Evolutionary conservation across 2,329 filamentous ascomycete genomes (phyloP).

Genomic region (Fusarium heterosporum): DNA sequence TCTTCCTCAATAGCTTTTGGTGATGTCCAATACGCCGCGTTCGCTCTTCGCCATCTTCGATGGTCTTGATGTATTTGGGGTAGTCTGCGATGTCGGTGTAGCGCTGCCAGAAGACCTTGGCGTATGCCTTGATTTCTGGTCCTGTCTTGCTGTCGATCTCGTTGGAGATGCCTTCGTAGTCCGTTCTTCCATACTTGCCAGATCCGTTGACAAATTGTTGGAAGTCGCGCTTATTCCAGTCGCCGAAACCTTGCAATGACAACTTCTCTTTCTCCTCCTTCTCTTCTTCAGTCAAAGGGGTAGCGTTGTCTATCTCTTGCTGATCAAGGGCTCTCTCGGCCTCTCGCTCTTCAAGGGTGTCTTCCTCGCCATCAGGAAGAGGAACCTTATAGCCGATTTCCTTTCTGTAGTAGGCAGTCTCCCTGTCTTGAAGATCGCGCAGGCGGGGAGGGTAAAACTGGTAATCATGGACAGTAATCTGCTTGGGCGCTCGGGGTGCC

Average conservation of each 20-base stretch:
- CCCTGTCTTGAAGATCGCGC: conserved; percentile 91
- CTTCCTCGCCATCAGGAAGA: conserved; percentile 87
- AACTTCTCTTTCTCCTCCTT: conserved; percentile 86
- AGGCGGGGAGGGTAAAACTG: conserved; percentile 93
- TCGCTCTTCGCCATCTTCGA: conserved; percentile 93
- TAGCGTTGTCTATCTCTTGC: conserved; percentile 91
- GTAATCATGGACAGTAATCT: conserved; percentile 92
- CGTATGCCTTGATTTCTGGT: conserved; percentile 88
- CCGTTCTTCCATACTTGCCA: conserved; percentile 88
- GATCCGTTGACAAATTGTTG: conserved; percentile 98
- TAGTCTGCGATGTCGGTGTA: conserved; percentile 92
- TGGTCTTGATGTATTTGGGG: conserved; percentile 86
- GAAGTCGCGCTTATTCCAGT: conserved; percentile 98
- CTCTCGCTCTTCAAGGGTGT: conserved; percentile 86
- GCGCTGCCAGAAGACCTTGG: conserved; percentile 95
- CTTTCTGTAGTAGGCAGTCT: conserved; percentile 95
- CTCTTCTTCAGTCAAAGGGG: conserved; percentile 88
- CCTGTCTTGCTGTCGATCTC: conserved; percentile 93
- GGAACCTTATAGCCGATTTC: conserved; percentile 96
- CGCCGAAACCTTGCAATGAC: conserved; percentile 85
- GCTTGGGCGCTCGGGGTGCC: conserved; percentile 93
- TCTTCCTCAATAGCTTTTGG: conserved; percentile 91
- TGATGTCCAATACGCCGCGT: conserved; percentile 90
- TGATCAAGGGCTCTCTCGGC: conserved; percentile 90
- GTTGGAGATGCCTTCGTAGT: conserved; percentile 85